Evolutionary conservation across 805 yeast species (phyloP), one percentile per base, ranked within the genome.

Genomic region (Spencermartinsiella europaea): DNA sequence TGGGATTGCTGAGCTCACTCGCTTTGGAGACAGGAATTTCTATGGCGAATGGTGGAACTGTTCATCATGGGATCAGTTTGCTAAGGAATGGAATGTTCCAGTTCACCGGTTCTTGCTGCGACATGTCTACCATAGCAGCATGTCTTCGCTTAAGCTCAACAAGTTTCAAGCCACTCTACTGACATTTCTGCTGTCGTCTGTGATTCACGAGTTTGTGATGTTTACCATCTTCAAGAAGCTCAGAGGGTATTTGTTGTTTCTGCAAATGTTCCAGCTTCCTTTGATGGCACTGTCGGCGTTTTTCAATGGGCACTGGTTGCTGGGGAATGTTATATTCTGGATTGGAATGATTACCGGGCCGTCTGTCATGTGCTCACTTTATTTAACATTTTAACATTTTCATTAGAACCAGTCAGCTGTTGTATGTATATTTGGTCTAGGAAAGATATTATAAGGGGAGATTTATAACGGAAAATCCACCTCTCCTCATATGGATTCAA

Each of bases 21-120:
- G 74, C 44, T 95, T 82, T 67, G 96, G 87, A 3, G 97, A 93
- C 63, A 77, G 99, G 42, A 85, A 85, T 54, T 93, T 93, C 65
- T 93, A 95, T 61, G 91, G 95, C 2, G 85, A 88, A 38, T 95
- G 99, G 99, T 93, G 99, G 99, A 87, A 90, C 57, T 85, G 95
- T 51, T 79, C 83, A 16, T 84, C 87, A 36, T 93, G 97, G 96
- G 85, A 85, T 47, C 90, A 90, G 61, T 93, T 86, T 64, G 83
- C 96, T 8, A 74, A 97, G 53, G 80, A 85, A 51, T 95, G 99
- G 99, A 93, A 93, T 63, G 76, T 78, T 7, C 96, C 98, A 0
- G 98, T 93, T 19, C 96, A 93, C 63, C 77, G 80, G 59, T 93
- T 93, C 56, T 69, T 93, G 49, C 70, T 90, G 38, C 76, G 98